Base-by-base conservation (phyloP, 805 yeast species). In the Cyberlindnera meyerae region DNA sequence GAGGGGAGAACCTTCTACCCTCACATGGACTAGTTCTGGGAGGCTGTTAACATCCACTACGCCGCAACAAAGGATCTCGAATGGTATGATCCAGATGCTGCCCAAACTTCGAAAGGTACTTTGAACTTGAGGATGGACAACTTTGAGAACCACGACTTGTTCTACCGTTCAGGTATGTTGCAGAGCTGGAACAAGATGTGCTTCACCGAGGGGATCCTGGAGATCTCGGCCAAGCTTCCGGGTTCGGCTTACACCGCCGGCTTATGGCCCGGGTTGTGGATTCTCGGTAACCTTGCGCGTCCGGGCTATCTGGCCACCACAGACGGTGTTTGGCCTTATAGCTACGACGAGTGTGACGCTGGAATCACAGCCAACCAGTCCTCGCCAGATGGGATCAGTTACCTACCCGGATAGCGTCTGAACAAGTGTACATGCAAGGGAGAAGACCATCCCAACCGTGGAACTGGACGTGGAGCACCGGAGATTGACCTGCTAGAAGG, bases 61-160 rank as follows among this genome's bases (percentile, higher is more conserved):
- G 71, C 58, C 36, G 74, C 73, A 12, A 70, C 75, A 8, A 45
- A 63, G 33, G 75, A 70, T 52, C 61, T 70, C 46, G 75, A 70
- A 51, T 70, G 74, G 74, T 70, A 70, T 48, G 71, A 66, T 36
- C 75, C 75, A 1, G 75, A 70, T 44, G 73, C 73, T 2, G 62
- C 54, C 2, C 45, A 60, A 5, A 70, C 75, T 1, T 52, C 51
- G 2, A 59, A 66, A 36, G 75, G 75, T 11, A 56, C 72, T 2
- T 51, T 70, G 18, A 44, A 52, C 14, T 26, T 70, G 15, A 46
- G 57, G 33, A 49, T 70, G 63, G 75, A 70, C 45, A 66, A 70
- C 3, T 57, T 52, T 36, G 53, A 63, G 33, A 62, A 67, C 37
- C 75, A 70, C 46, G 57, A 64, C 36, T 50, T 70, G 35, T 65